Conservation (phyloP, 495 filamentous ascomycete species). For the Penicillium lagena region DNA sequence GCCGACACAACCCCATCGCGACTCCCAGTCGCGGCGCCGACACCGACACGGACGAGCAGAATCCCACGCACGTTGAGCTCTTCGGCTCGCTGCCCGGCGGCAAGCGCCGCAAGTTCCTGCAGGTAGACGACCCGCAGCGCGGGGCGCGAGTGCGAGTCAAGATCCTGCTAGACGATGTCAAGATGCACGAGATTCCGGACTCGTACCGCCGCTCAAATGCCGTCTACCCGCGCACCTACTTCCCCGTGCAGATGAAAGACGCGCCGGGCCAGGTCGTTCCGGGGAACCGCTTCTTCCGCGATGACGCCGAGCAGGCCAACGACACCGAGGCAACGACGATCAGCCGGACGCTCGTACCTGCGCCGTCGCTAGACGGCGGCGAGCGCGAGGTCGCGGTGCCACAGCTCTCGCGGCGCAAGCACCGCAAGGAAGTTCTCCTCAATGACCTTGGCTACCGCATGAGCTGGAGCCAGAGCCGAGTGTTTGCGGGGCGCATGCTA, state of each 20-base stretch:
- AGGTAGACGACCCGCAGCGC: constrained; percentile 82
- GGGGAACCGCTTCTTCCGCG: constrained; percentile 59
- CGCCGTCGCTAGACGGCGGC: constrained; percentile 70
- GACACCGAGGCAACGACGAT: constrained; percentile 45
- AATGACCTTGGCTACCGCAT: constrained; percentile 94
- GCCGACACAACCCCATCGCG: constrained; percentile 33
- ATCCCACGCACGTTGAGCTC: constrained; percentile 52
- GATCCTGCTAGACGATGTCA: constrained; percentile 78
- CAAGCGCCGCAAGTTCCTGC: constrained; percentile 91
- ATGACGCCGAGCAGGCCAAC: constrained; percentile 49
- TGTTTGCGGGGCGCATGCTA: constrained; percentile 75
- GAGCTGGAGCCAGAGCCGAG: constrained; percentile 88
- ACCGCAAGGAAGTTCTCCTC: constrained; percentile 72
- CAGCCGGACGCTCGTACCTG: constrained; percentile 55
- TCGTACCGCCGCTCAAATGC: constrained; percentile 82
- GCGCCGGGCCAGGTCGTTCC: constrained; percentile 59
- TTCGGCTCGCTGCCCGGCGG: constrained; percentile 81
- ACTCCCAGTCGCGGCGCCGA: constrained; percentile 31
- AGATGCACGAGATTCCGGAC: constrained; percentile 91
- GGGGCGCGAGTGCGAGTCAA: constrained; percentile 74
- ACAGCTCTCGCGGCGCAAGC: constrained; percentile 54
- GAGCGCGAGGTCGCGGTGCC: constrained; percentile 70
- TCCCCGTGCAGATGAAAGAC: constrained; percentile 78
- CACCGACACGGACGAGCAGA: constrained; percentile 35
- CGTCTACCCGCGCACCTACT: constrained; percentile 86